Evolutionary conservation across 108 stramenopile genomes (phyloP), one percentile per base, ranked within the genome.

Genomic region (Skeletonema menzelii): DNA sequence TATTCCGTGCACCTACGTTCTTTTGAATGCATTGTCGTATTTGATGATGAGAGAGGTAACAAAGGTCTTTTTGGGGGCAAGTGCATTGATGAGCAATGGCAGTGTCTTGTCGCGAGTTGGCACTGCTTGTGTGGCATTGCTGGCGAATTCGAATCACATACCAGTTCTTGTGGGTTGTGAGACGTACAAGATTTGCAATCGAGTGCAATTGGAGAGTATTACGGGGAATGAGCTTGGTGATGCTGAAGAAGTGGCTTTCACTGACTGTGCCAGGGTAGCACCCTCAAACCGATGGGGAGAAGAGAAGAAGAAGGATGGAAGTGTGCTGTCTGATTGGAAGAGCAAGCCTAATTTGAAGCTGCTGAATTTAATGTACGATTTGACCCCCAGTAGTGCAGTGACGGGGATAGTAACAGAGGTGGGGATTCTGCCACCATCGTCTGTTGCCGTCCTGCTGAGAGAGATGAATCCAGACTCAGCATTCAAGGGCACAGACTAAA

Each of bases 171-270:
- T 99, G 24, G 96, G 94, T 63, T 95, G 97, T 70, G 99, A 99
- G 89, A 95, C 97, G 8, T 99, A 99, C 93, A 99, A 99, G 82
- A 98, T 99, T 69, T 96, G 93, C 57, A 97, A 98, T 62, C 86
- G 91, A 30, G 96, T 99, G 0, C 98, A 98, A 69, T 78, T 99
- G 42, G 99, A 99, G 70, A 87, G 88, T 49, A 96, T 99, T 57
- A 96, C 95, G 0, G 81, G 85, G 57, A 99, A 99, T 75, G 99
- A 99, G 82, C 82, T 98, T 46, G 98, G 97, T 13, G 82, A 97
- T 83, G 95, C 97, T 12, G 91, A 79, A 24, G 92, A 89, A 15
- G 76, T 97, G 32, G 64, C 83, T 30, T 73, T 31, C 47, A 75
- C 81, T 30, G 76, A 77, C 47, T 73, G 77, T 63, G 71, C 65